Evolutionary conservation across 1,284 basidiomycete genomes (phyloP).

Genomic region (Macrocybe sp.): DNA sequence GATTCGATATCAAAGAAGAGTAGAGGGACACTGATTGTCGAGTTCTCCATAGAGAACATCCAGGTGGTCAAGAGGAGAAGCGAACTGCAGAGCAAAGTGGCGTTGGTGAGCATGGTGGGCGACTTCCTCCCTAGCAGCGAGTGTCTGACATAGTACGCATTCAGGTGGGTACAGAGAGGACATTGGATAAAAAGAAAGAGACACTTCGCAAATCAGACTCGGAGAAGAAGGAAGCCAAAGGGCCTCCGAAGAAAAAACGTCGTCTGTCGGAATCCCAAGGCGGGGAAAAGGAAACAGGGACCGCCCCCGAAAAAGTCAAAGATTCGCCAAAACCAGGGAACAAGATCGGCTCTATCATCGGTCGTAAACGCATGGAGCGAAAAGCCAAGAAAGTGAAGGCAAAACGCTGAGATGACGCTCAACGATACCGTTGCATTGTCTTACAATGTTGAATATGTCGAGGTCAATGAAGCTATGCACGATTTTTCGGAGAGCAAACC

Average conservation of each 20-base stretch:
- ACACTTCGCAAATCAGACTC: neutral
- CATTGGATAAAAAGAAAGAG: too few species aligned
- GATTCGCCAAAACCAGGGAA: slow-evolving; percentile 24
- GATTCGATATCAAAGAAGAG: slow-evolving; percentile 28
- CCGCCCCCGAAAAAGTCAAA: slow-evolving; percentile 14
- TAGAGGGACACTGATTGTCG: slow-evolving; percentile 73
- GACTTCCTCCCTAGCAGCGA: too few species aligned
- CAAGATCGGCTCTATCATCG: slow-evolving; percentile 44
- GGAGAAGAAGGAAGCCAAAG: slow-evolving; percentile 20
- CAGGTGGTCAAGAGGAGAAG: slow-evolving; percentile 76
- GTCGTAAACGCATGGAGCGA: slow-evolving; percentile 46
- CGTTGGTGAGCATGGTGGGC: slow-evolving; percentile 9
- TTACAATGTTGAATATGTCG: too few species aligned
- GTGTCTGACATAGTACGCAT: too few species aligned
- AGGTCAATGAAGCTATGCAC: too few species aligned
- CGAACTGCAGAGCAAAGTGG: slow-evolving; percentile 34
- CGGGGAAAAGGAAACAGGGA: slow-evolving; percentile 15
- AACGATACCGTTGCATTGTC: too few species aligned
- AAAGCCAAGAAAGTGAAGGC: slow-evolving; percentile 17
- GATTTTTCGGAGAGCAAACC: too few species aligned
- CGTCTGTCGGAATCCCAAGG: slow-evolving; percentile 1
- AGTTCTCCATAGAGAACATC: slow-evolving; percentile 93
- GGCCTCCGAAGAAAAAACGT: slow-evolving; percentile 37
- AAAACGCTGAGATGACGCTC: too few species aligned
- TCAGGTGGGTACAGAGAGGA: too few species aligned